Conservation (phyloP, 768 basidiomycete species). For the Termitomyces sp. region DNA sequence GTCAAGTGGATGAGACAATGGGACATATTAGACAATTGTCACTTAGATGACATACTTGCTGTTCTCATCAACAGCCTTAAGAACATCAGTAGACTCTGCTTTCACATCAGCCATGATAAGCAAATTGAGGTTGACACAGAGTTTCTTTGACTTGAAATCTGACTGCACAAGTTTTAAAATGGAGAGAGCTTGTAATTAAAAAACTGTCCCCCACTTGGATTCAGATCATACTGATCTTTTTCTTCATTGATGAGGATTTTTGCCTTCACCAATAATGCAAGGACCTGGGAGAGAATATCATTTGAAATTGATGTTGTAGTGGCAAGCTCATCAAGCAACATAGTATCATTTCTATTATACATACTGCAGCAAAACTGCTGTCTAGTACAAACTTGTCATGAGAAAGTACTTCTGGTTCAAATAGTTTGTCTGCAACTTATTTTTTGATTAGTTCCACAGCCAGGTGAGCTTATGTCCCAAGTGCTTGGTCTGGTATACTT, state of each 20-base stretch:
- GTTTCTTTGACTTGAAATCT: conserved; percentile 95
- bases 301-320: conserved; percentile 77
- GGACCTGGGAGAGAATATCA: conserved; percentile 71
- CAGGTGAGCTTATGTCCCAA: conserved; percentile 94
- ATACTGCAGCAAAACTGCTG: conserved; percentile 94
- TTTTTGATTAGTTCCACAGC: conserved; percentile 99
- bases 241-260: conserved; percentile 90
- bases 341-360: conserved; percentile 88
- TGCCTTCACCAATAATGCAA: conserved; percentile 76
- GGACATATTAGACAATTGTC: conserved; percentile 74
- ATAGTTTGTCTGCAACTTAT: conserved; percentile 93
- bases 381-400: conserved; percentile 96
- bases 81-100: conserved; percentile 83
- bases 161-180: not conserved
- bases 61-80: conserved; percentile 97
- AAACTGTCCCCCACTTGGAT: conserved; percentile 45
- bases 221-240: conserved; percentile 86
- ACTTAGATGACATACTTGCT: conserved; percentile 97
- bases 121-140: conserved; percentile 84
- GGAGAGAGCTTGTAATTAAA: conserved; percentile 5
- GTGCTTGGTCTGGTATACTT: conserved; percentile 92
- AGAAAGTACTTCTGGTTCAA: conserved; percentile 94
- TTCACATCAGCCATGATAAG: conserved; percentile 96
- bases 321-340: conserved; percentile 77
- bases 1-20: not conserved